phyloP scores from a whole-genome alignment of 169 alveolate species.

The Amoebophrya sp. region DNA sequence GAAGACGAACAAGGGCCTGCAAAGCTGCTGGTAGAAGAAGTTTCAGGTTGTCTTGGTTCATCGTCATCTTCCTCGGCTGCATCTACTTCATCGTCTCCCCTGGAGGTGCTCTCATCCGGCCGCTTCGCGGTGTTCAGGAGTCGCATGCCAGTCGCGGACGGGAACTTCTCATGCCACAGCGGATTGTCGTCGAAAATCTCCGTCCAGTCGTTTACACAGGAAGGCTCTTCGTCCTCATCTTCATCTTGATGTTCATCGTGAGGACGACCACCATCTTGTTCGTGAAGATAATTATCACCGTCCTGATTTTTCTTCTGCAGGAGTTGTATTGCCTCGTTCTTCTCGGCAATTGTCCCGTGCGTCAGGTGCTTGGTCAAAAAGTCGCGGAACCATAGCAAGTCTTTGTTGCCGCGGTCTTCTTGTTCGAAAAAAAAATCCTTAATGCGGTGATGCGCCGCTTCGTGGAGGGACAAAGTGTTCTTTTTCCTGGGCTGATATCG shows the following conservation, averaged over 20 bases:
- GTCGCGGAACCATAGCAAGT: not conserved
- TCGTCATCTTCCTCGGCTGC: too few relatives aligned
- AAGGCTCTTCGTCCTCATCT: not conserved
- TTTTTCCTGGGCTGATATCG: too few relatives aligned
- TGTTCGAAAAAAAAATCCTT: not conserved
- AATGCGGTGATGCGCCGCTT: not conserved
- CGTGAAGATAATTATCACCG: not conserved
- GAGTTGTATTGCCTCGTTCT: not conserved
- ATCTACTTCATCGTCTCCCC: too few relatives aligned
- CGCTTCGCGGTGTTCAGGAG: not conserved
- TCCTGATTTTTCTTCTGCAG: not conserved
- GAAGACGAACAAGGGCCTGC: too few relatives aligned
- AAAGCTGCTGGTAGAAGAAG: too few relatives aligned
- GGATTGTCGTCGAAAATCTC: not conserved
- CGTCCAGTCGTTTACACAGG: not conserved
- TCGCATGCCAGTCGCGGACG: slow-evolving; percentile 5
- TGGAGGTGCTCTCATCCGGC: not conserved
- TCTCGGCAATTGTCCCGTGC: not conserved
- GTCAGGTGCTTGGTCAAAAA: not conserved
- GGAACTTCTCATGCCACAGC: not conserved
- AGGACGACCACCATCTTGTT: not conserved
- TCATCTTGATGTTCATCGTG: not conserved
- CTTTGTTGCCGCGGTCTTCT: not conserved
- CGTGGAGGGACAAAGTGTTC: not conserved
- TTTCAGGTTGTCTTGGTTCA: too few relatives aligned